Evolutionary conservation across 1,284 basidiomycete species (phyloP).

Genomic region (Inonotus hispidus): DNA sequence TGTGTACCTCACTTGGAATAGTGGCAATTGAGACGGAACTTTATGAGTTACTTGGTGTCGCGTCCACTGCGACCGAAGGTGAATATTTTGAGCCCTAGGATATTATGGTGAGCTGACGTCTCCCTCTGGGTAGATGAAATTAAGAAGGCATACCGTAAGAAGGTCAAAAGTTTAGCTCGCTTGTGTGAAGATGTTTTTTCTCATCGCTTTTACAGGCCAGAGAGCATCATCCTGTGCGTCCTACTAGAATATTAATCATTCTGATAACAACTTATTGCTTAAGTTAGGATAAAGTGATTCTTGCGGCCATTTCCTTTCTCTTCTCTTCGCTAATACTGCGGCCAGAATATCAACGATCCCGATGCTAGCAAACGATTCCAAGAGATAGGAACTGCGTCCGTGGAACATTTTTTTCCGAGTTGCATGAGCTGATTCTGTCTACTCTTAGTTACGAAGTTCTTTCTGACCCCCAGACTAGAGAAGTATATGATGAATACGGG

Average conservation of each 20-base stretch:
- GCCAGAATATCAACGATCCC: conserved; percentile 75
- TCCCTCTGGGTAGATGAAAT: conserved; percentile 59
- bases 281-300: conserved; percentile 57
- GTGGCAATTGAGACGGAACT: conserved; percentile 71
- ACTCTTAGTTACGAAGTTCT: conserved; percentile 78
- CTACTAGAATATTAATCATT: background rate
- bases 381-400: conserved; percentile 81
- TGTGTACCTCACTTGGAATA: conserved; percentile 25
- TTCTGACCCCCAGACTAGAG: conserved; percentile 71
- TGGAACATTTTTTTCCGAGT: conserved; percentile 21
- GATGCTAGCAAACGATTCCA: conserved; percentile 79
- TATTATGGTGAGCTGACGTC: conserved; percentile 11
- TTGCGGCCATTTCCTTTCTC: background rate
- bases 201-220: conserved; percentile 55
- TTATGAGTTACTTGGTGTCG: conserved; percentile 77
- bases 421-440: conserved; percentile 1
- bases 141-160: conserved; percentile 89
- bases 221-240: conserved; percentile 83
- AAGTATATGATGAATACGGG: conserved; percentile 78
- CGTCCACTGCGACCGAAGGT: conserved; percentile 69
- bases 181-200: conserved; percentile 15
- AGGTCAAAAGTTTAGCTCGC: conserved; percentile 38
- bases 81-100: conserved; percentile 15
- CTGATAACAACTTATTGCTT: background rate
- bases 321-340: background rate